Conservation (phyloP, 2,329 filamentous ascomycete species). For the Aspergillus latus region DNA sequence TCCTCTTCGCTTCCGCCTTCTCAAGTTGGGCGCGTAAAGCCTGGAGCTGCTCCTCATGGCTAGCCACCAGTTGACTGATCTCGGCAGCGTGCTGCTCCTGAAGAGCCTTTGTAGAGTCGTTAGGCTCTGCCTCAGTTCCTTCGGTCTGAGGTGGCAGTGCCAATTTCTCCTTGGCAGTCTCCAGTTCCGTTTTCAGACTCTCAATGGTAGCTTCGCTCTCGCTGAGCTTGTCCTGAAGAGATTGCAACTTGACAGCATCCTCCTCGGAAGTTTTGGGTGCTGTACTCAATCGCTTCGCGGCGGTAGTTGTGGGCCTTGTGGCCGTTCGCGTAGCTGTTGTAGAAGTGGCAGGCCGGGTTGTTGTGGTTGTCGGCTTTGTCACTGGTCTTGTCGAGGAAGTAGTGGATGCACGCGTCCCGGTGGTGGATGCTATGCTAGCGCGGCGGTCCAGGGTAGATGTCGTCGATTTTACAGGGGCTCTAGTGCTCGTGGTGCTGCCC, state of each 20-base stretch:
- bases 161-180: slow-evolving; percentile 38
- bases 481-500: slow-evolving; percentile 34
- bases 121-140: slow-evolving; percentile 24
- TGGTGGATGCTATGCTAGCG: slow-evolving; percentile 38
- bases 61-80: slow-evolving; percentile 32
- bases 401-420: slow-evolving; percentile 23
- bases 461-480: slow-evolving; percentile 34
- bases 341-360: slow-evolving; percentile 28
- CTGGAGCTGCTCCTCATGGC: slow-evolving; percentile 36
- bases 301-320: slow-evolving; percentile 19
- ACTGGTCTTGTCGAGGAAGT: slow-evolving; percentile 27
- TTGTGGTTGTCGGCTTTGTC: slow-evolving; percentile 28
- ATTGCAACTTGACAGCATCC: slow-evolving; percentile 35
- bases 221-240: slow-evolving; percentile 37
- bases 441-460: slow-evolving; percentile 39
- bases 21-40: slow-evolving; percentile 34
- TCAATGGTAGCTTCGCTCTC: slow-evolving; percentile 39
- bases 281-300: slow-evolving; percentile 40
- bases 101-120: slow-evolving; percentile 26
- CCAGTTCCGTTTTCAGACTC: slow-evolving; percentile 35
- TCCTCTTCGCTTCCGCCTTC: slow-evolving; percentile 38
- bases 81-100: slow-evolving; percentile 35
- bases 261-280: slow-evolving; percentile 30
- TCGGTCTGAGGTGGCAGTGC: slow-evolving; percentile 30
- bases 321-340: slow-evolving; percentile 22